phyloP scores from a whole-genome alignment of 2,329 filamentous ascomycete genomes.

The Eutypella sp. region DNA sequence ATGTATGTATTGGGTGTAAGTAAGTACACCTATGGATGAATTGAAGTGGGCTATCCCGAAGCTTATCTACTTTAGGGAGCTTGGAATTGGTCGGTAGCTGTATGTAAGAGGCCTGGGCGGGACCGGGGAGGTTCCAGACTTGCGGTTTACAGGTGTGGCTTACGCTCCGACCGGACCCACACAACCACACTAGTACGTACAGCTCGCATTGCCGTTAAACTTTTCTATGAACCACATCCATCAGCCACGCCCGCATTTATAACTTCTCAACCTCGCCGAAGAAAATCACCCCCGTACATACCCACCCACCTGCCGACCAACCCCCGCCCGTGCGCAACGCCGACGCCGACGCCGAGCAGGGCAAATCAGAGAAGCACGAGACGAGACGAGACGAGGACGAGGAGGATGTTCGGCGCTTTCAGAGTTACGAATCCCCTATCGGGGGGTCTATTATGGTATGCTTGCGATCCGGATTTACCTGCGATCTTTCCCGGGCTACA shows the following conservation, averaged over 20 bases:
- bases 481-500: neutral
- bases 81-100: slow-evolving; percentile 13
- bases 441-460: slow-evolving; percentile 77
- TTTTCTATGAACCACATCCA: too few relatives aligned
- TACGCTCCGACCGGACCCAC: too few relatives aligned
- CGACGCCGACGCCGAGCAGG: neutral
- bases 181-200: too few relatives aligned
- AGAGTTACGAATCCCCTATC: slow-evolving; percentile 71
- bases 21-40: neutral
- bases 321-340: too few relatives aligned
- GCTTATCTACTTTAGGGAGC: too few relatives aligned
- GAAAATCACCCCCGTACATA: neutral
- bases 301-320: too few relatives aligned
- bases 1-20: neutral
- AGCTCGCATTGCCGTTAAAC: too few relatives aligned
- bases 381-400: too few relatives aligned
- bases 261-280: neutral
- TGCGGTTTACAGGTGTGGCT: too few relatives aligned
- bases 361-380: slow-evolving; percentile 8
- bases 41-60: neutral
- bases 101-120: too few relatives aligned
- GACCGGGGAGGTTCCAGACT: too few relatives aligned
- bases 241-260: neutral
- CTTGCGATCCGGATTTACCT: neutral
- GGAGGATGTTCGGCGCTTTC: slow-evolving; percentile 89